Conservation (phyloP, 2,329 filamentous ascomycete species). For the Fusarium liriodendri region DNA sequence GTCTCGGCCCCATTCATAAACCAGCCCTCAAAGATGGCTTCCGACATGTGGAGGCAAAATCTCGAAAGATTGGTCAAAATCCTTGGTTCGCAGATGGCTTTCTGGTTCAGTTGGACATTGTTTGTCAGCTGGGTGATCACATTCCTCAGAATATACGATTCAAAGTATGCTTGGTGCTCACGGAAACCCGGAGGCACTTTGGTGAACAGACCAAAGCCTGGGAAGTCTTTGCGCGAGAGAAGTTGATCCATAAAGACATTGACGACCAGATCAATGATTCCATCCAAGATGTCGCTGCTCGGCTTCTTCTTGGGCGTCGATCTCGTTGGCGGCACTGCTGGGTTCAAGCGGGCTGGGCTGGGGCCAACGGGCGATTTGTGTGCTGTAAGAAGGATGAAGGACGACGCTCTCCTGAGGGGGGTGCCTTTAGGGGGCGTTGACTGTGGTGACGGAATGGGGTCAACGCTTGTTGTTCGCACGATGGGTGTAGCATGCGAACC, state of each 20-base stretch:
- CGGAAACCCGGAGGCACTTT: slow-evolving; percentile 93
- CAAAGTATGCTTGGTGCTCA: slow-evolving; percentile 95
- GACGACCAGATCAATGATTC: slow-evolving; percentile 80
- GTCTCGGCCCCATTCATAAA: slow-evolving; percentile 89
- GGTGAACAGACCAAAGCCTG: slow-evolving; percentile 84
- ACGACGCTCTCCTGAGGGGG: slow-evolving; percentile 82
- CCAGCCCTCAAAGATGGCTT: slow-evolving; percentile 96
- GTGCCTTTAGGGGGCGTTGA: slow-evolving; percentile 65
- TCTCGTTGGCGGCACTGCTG: slow-evolving; percentile 49
- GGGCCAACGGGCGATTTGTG: slow-evolving; percentile 69
- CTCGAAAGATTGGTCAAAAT: slow-evolving; percentile 88
- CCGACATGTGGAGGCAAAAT: slow-evolving; percentile 83
- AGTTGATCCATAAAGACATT: slow-evolving; percentile 88
- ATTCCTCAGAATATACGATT: slow-evolving; percentile 86
- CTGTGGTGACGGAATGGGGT: slow-evolving; percentile 61
- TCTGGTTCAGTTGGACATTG: slow-evolving; percentile 77
- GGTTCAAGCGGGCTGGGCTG: slow-evolving; percentile 71
- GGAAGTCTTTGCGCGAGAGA: slow-evolving; percentile 87
- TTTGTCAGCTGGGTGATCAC: slow-evolving; percentile 78
- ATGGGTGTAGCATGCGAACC: slow-evolving; percentile 74
- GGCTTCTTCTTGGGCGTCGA: slow-evolving; percentile 62
- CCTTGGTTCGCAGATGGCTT: slow-evolving; percentile 81
- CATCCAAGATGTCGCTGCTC: slow-evolving; percentile 78
- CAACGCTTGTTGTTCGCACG: slow-evolving; percentile 74
- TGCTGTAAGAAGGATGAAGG: slow-evolving; percentile 88